Percentiles rank a stretch among this genome's conserved stretches.
Evolutionary conservation across 768 basidiomycete species (phyloP).

Genomic region (Hypsizygus marmoreus): DNA sequence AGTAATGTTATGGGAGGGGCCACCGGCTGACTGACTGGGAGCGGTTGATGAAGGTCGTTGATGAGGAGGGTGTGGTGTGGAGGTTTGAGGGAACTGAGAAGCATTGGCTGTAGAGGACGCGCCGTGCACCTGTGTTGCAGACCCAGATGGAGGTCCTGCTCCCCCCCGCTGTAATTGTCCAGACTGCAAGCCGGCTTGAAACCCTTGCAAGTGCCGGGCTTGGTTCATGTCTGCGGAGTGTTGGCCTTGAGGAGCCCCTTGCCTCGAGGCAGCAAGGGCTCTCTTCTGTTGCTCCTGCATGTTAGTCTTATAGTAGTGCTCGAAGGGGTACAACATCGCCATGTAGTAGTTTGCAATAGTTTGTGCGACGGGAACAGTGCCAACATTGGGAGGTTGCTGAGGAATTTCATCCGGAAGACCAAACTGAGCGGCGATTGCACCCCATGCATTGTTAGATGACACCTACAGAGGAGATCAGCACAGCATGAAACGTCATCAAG

Average conservation of each 20-base stretch:
- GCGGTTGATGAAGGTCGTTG: constrained; percentile 32
- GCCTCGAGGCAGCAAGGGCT: constrained; percentile 46
- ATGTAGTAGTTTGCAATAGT: constrained; percentile 62
- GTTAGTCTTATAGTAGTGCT: constrained; percentile 68
- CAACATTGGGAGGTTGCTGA: constrained; percentile 41
- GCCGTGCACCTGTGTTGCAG: no score
- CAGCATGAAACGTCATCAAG: constrained; percentile 11
- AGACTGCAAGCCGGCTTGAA: constrained; percentile 11
- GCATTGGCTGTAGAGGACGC: constrained; percentile 23
- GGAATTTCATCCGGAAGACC: constrained; percentile 62
- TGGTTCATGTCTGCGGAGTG: constrained; percentile 22
- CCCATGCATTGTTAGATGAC: constrained; percentile 57
- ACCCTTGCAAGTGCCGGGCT: constrained; percentile 24
- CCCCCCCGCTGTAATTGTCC: constrained; percentile 29
- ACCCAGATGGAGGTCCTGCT: constrained; percentile 17
- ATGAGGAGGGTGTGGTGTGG: constrained; percentile 30
- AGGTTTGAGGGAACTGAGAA: constrained; percentile 20
- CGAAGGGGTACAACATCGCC: constrained; percentile 67
- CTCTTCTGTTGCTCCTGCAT: constrained; percentile 61
- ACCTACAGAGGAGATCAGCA: constrained; percentile 37
- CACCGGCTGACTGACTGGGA: constrained; percentile 24
- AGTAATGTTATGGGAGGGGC: constrained; percentile 18
- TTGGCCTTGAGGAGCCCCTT: constrained; percentile 32
- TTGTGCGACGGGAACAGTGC: constrained; percentile 49
- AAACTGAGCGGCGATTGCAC: constrained; percentile 51